These are phyloP conservation scores for Ustilago lituana DNA, from an alignment of 1,284 basidiomycete genomes.

Conservation along the genomic window DNA sequence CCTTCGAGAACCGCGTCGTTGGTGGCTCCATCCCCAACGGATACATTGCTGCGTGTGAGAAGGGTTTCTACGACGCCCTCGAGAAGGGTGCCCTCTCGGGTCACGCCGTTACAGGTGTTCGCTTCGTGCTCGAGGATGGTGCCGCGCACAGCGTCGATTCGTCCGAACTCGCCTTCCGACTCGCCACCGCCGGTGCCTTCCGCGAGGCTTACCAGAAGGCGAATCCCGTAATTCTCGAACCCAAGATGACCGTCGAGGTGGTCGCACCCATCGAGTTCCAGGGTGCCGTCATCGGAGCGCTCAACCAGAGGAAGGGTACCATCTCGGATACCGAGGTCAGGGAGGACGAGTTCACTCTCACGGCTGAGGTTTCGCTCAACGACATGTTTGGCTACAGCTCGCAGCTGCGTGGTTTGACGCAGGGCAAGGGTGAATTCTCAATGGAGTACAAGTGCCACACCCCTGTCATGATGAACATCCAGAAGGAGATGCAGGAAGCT, in stretches of 20 bases:
- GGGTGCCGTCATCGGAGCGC: conserved; percentile 91
- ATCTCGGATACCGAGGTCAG: conserved; percentile 96
- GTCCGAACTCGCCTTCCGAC: conserved; percentile 92
- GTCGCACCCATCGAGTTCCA: conserved; percentile 97
- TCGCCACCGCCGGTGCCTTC: conserved; percentile 90
- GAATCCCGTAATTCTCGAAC: conserved; percentile 86
- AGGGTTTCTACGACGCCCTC: conserved; percentile 94
- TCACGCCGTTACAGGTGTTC: conserved; percentile 85
- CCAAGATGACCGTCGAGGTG: conserved; percentile 98
- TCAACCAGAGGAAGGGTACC: conserved; percentile 92
- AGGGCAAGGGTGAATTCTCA: conserved; percentile 72
- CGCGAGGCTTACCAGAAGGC: conserved; percentile 85
- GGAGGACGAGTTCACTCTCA: conserved; percentile 94
- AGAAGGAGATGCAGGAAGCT: conserved; percentile 79
- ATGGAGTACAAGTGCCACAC: conserved; percentile 89
- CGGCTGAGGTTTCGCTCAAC: conserved; percentile 91
- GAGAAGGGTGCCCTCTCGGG: conserved; percentile 92
- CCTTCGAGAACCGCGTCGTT: conserved; percentile 88
- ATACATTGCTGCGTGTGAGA: conserved; percentile 94
- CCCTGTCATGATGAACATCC: conserved; percentile 87
- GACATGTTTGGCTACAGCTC: conserved; percentile 91
- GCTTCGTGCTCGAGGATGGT: conserved; percentile 91
- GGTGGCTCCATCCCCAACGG: conserved; percentile 90
- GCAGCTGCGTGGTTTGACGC: conserved; percentile 84
- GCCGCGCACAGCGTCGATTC: conserved; percentile 95